These are phyloP conservation scores for Pulveroboletus sp. DNA, from an alignment of 768 basidiomycete genomes.

Conservation along the genomic window DNA sequence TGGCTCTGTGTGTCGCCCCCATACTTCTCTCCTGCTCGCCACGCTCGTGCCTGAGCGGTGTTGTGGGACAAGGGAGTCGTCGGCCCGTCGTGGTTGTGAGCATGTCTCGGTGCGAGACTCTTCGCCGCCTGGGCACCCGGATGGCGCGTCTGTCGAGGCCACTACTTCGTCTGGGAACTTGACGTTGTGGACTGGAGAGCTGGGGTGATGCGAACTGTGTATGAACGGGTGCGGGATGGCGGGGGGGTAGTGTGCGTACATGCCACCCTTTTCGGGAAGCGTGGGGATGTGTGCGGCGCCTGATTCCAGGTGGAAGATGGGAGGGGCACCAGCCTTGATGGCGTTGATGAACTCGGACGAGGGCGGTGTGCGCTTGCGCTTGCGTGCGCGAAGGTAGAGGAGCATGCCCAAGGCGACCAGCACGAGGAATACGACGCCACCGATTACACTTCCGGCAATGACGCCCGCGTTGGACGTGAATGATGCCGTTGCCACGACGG, in stretches of 20 bases:
- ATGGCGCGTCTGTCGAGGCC: constrained; percentile 6
- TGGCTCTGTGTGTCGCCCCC: constrained; percentile 19
- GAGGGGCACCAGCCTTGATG: constrained; percentile 18
- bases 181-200: constrained; percentile 5
- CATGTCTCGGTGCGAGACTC: constrained; percentile 15
- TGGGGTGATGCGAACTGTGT: constrained; percentile 12
- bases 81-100: constrained; percentile 2
- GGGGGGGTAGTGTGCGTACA: constrained; percentile 1
- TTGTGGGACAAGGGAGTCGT: constrained; percentile 1
- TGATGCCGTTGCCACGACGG: constrained; percentile 6
- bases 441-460: constrained; percentile 53
- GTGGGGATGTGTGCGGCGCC: constrained; percentile 13
- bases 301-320: constrained; percentile 27
- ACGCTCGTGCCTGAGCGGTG: constrained; percentile 10
- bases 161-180: constrained; percentile 14
- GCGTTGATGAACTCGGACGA: constrained; percentile 53
- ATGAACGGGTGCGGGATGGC: constrained; percentile 10
- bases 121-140: constrained; percentile 16
- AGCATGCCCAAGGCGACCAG: constrained; percentile 34
- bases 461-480: constrained; percentile 33
- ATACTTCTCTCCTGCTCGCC: constrained; percentile 21
- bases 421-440: constrained; percentile 39
- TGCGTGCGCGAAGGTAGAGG: constrained; percentile 39
- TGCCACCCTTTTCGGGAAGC: constrained; percentile 14
- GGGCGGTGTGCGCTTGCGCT: constrained; percentile 43